A percentile compares a stretch with the other conserved stretches of the same genome.
Evolutionary conservation across 495 filamentous ascomycete species (phyloP).

Genomic region (Hyphodiscus hymeniophilus): DNA sequence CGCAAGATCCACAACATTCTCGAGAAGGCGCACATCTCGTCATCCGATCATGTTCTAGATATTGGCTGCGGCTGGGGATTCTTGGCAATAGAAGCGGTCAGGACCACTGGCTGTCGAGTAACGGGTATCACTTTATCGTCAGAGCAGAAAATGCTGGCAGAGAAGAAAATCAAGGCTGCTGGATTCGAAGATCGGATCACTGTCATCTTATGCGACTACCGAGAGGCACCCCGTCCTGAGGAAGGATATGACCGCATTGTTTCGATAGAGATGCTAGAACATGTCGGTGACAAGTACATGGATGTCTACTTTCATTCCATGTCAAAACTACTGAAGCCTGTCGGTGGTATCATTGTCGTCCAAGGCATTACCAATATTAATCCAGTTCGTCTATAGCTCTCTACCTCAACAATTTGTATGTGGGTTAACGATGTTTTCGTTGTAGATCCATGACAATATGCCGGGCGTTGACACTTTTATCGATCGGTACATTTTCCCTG

Average conservation of each 20-base stretch:
- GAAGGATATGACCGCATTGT: slow-evolving; percentile 50
- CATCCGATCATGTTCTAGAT: slow-evolving; percentile 31
- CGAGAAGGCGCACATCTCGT: slow-evolving; percentile 44
- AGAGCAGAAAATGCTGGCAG: background rate
- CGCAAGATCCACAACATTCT: slow-evolving; percentile 55
- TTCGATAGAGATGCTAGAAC: slow-evolving; percentile 7
- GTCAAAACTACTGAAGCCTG: background rate
- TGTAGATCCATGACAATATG: background rate
- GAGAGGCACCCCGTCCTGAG: background rate
- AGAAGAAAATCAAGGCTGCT: slow-evolving; percentile 1
- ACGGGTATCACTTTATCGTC: slow-evolving; percentile 1
- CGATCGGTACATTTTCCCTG: slow-evolving; percentile 3
- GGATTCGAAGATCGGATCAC: background rate
- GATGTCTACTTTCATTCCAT: slow-evolving; percentile 1
- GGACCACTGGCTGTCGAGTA: background rate
- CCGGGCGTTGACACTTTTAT: background rate
- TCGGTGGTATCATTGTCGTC: background rate
- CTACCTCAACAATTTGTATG: background rate
- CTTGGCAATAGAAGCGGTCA: slow-evolving; percentile 4
- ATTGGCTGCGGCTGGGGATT: slow-evolving; percentile 5
- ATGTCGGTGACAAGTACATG: background rate
- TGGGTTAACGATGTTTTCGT: background rate
- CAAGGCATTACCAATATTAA: slow-evolving; percentile 1
- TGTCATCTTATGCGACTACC: background rate
- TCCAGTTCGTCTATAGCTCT: background rate